Evolutionary conservation across 2,329 filamentous ascomycete species (phyloP).

Genomic region (Coniochaeta ligniaria): DNA sequence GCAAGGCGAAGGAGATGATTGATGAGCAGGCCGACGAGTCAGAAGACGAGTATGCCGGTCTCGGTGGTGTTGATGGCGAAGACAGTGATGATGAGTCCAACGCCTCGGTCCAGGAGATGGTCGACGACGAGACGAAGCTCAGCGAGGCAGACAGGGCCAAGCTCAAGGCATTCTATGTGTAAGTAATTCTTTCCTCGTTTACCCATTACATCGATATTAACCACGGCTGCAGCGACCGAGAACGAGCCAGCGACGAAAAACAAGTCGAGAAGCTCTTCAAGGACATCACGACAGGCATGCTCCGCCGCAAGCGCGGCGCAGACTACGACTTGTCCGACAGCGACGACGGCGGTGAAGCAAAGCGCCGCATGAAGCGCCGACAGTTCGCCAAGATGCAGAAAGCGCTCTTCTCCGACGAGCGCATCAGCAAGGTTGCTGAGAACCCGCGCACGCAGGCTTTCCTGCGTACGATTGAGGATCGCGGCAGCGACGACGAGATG

Average conservation of each 20-base stretch:
- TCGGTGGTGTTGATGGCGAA: conserved; percentile 86
- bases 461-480: conserved; percentile 81
- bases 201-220: background rate
- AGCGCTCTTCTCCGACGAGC: conserved; percentile 80
- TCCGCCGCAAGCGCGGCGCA: conserved; percentile 76
- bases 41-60: conserved; percentile 93
- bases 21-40: conserved; percentile 95
- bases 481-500: conserved; percentile 66
- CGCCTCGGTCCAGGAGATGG: conserved; percentile 72
- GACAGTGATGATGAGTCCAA: conserved; percentile 71
- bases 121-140: conserved; percentile 71
- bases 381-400: conserved; percentile 91
- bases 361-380: conserved; percentile 71
- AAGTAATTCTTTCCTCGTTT: conserved; percentile 34
- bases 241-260: conserved; percentile 75
- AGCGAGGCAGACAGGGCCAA: conserved; percentile 74
- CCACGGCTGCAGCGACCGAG: conserved; percentile 54
- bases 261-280: conserved; percentile 86
- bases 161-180: conserved; percentile 84
- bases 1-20: conserved; percentile 78
- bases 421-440: conserved; percentile 81
- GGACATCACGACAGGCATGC: conserved; percentile 81
- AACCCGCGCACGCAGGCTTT: conserved; percentile 89
- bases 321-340: conserved; percentile 85
- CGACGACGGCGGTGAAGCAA: conserved; percentile 76